Conservation (phyloP, 2,329 filamentous ascomycete genomes). For the Calonectria montana region DNA sequence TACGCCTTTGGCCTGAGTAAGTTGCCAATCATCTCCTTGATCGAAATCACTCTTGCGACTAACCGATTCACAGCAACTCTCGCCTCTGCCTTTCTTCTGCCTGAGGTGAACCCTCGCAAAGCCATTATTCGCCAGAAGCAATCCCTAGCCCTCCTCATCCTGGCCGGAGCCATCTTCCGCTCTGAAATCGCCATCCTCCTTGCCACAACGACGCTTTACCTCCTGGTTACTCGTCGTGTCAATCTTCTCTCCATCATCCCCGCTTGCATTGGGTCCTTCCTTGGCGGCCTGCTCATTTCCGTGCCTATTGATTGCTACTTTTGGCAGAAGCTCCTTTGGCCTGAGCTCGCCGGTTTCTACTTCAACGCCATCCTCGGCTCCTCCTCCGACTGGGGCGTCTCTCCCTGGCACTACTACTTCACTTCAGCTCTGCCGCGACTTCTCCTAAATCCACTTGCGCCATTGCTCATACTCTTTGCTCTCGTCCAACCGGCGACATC, state of each 20-base stretch:
- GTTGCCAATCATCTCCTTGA: constrained; percentile 45
- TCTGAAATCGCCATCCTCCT: constrained; percentile 89
- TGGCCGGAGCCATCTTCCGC: constrained; percentile 87
- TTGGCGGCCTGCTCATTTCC: constrained; percentile 75
- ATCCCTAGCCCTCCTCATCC: constrained; percentile 79
- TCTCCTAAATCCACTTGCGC: constrained; percentile 80
- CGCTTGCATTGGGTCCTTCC: constrained; percentile 73
- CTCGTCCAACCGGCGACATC: constrained; percentile 60
- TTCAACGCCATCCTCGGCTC: constrained; percentile 91
- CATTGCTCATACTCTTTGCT: constrained; percentile 65
- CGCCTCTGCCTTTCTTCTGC: constrained; percentile 64
- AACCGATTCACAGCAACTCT: constrained; percentile 66
- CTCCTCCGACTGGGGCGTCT: constrained; percentile 88
- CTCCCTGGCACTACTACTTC: constrained; percentile 90
- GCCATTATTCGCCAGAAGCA: constrained; percentile 64
- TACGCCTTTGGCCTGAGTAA: constrained; percentile 89
- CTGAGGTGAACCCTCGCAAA: constrained; percentile 44
- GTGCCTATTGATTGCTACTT: constrained; percentile 90
- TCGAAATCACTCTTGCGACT: neutral
- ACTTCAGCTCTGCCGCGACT: constrained; percentile 83
- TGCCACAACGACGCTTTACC: constrained; percentile 71
- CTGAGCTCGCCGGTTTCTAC: constrained; percentile 88
- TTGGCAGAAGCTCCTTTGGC: constrained; percentile 91
- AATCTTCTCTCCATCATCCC: constrained; percentile 69
- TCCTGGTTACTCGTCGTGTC: constrained; percentile 68